A percentile compares a stretch with the other conserved stretches of the same genome.
Conservation (phyloP, 257 asterid genomes). For the Lithospermum erythrorhizon region DNA sequence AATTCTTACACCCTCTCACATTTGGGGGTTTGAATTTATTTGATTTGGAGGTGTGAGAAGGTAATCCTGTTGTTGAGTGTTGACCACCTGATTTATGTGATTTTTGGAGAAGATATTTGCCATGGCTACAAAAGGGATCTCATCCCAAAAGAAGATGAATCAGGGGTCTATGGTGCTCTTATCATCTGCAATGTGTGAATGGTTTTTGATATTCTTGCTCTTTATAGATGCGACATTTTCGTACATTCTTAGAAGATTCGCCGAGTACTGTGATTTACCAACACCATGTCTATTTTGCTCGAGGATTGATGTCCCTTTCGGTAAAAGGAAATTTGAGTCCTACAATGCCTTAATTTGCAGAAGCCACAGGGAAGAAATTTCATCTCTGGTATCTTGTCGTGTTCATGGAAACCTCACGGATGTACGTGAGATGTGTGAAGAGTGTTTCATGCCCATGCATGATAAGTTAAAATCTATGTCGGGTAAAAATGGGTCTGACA, state of each 20-base stretch:
- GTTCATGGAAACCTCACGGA: slow-evolving; percentile 48
- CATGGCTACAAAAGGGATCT: slow-evolving; percentile 47
- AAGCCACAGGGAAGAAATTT: slow-evolving; percentile 60
- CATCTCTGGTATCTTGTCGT: slow-evolving; percentile 51
- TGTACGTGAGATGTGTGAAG: slow-evolving; percentile 54
- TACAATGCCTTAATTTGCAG: slow-evolving; percentile 40
- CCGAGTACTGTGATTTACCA: slow-evolving; percentile 46
- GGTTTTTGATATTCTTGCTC: slow-evolving; percentile 68
- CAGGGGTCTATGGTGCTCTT: slow-evolving; percentile 42
- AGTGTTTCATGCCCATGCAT: slow-evolving; percentile 40
- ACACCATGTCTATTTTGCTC: slow-evolving; percentile 73
- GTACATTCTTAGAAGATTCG: slow-evolving; percentile 44
- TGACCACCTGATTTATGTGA: background rate
- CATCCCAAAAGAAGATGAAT: slow-evolving; percentile 28
- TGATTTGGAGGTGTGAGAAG: background rate
- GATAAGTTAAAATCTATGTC: slow-evolving; percentile 26
- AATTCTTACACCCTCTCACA: background rate
- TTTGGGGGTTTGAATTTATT: background rate
- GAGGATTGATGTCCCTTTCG: slow-evolving; percentile 17
- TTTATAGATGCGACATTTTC: slow-evolving; percentile 50
- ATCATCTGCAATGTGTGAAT: slow-evolving; percentile 78
- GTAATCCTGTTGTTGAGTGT: too few relatives aligned
- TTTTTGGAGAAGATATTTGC: background rate
- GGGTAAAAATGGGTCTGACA: slow-evolving; percentile 45
- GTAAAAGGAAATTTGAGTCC: slow-evolving; percentile 29